Evolutionary conservation across 2,329 filamentous ascomycete genomes (phyloP).

Genomic region (Microcyclospora pomicola): DNA sequence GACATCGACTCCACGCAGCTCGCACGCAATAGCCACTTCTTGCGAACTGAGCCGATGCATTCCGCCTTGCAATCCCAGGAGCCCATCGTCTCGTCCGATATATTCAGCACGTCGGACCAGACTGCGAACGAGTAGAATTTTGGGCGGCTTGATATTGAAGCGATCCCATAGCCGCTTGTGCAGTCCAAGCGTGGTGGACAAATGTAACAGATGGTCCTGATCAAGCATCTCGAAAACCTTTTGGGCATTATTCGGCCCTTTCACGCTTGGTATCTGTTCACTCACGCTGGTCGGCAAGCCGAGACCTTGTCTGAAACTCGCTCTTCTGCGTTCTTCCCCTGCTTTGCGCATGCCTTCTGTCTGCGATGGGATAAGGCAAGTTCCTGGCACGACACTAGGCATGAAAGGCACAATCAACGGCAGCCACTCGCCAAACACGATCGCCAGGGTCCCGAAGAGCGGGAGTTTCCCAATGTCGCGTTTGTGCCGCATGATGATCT

Average conservation of each 20-base stretch:
- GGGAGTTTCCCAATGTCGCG: constrained; percentile 69
- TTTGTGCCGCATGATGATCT: constrained; percentile 52
- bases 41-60: constrained; percentile 37
- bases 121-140: constrained; percentile 39
- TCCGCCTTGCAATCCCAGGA: constrained; percentile 53
- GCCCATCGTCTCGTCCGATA: constrained; percentile 54
- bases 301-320: constrained; percentile 44
- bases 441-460: constrained; percentile 59
- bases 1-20: constrained; percentile 23
- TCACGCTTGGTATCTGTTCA: constrained; percentile 26
- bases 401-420: constrained; percentile 63
- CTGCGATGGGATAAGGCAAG: constrained; percentile 72
- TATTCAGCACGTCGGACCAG: constrained; percentile 46
- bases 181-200: constrained; percentile 26
- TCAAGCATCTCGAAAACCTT: constrained; percentile 16
- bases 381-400: constrained; percentile 58
- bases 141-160: constrained; percentile 34
- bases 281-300: constrained; percentile 46
- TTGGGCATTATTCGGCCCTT: constrained; percentile 16
- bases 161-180: constrained; percentile 30
- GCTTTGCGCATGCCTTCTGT: constrained; percentile 43
- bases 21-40: constrained; percentile 25
- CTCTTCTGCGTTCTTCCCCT: constrained; percentile 39
- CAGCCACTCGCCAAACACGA: constrained; percentile 75
- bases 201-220: constrained; percentile 28